Percentiles rank a stretch among this genome's conserved stretches.
phyloP scores from a whole-genome alignment of 2,329 filamentous ascomycete species.

The Penicillium sp. region DNA sequence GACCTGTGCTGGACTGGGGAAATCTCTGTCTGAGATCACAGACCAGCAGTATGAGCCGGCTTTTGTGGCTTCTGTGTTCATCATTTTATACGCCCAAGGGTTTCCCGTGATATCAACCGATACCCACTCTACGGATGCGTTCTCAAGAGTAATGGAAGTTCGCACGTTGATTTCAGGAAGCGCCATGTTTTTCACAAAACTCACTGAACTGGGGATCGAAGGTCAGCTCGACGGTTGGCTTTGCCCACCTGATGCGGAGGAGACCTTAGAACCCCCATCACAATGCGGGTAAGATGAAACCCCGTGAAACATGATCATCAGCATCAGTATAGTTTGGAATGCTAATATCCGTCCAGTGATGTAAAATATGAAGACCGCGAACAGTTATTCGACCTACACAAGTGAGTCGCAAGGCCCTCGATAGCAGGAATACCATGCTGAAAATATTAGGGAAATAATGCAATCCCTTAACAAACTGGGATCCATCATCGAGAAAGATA shows the following conservation, averaged over 20 bases:
- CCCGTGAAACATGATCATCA: background rate
- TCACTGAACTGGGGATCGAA: constrained; percentile 22
- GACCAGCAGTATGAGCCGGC: constrained; percentile 45
- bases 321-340: background rate
- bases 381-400: constrained; percentile 18
- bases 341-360: background rate
- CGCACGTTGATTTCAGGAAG: constrained; percentile 32
- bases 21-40: constrained; percentile 39
- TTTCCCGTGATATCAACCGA: constrained; percentile 31
- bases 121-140: constrained; percentile 24
- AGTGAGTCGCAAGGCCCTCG: constrained; percentile 7
- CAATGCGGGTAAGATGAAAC: constrained; percentile 1
- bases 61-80: constrained; percentile 43
- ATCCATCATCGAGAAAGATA: constrained; percentile 15
- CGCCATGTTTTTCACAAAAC: constrained; percentile 30
- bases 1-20: constrained; percentile 35
- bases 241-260: constrained; percentile 12
- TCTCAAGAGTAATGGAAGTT: constrained; percentile 29
- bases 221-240: constrained; percentile 30
- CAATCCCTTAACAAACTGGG: constrained; percentile 24
- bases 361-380: background rate
- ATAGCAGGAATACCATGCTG: background rate
- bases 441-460: constrained; percentile 22
- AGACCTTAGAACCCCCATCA: constrained; percentile 1
- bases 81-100: constrained; percentile 39